Conservation (phyloP, 495 filamentous ascomycete species). For the Neurospora sp. region DNA sequence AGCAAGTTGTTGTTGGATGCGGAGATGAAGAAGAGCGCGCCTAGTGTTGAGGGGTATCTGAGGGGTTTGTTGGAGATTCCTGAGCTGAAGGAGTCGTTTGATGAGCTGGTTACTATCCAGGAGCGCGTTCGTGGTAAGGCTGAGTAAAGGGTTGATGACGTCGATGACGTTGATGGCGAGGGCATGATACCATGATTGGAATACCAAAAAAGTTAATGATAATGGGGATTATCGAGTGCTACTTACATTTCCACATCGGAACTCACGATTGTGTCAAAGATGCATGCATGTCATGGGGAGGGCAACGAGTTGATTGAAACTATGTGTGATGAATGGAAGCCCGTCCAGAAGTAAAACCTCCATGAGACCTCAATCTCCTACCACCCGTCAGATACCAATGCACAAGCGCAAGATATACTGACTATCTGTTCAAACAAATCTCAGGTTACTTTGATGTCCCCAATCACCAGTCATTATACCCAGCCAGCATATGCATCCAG, state of each 20-base stretch:
- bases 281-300: neutral
- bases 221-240: neutral
- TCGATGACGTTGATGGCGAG: neutral
- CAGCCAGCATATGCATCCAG: neutral
- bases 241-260: neutral
- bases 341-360: neutral
- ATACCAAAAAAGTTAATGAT: neutral
- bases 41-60: conserved; percentile 35
- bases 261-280: neutral
- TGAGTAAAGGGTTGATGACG: neutral
- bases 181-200: neutral
- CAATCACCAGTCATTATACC: neutral
- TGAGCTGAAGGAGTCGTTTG: conserved; percentile 42
- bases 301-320: neutral
- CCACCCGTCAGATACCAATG: neutral
- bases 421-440: neutral
- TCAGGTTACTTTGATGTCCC: neutral
- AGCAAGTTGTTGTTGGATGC: conserved; percentile 36
- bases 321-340: neutral
- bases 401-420: neutral
- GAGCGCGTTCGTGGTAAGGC: conserved; percentile 11
- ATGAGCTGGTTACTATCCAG: conserved; percentile 35
- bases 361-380: neutral
- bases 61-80: conserved; percentile 31
- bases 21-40: conserved; percentile 39